A percentile compares a stretch with the other conserved stretches of the same genome.
These are phyloP conservation scores for Byssothecium circinans DNA, from an alignment of 2,329 filamentous ascomycete genomes.

Conservation along the genomic window DNA sequence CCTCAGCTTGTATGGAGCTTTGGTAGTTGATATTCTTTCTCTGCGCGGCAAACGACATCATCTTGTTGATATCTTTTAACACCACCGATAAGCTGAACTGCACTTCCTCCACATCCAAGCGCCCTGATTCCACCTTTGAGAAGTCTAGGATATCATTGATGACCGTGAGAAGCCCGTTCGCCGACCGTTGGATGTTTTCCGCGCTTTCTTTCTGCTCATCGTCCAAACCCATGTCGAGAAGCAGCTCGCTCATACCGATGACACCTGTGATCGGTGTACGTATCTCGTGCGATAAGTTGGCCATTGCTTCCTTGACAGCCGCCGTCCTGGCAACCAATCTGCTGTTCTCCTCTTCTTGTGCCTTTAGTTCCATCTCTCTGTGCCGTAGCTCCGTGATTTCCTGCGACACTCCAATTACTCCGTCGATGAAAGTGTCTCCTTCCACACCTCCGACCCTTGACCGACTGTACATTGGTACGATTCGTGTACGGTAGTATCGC, in stretches of 20 bases:
- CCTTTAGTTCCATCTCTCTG: conserved; percentile 63
- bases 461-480: conserved; percentile 66
- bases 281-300: conserved; percentile 82
- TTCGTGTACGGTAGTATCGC: conserved; percentile 71
- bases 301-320: conserved; percentile 79
- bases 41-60: conserved; percentile 83
- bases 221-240: conserved; percentile 68
- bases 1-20: conserved; percentile 63
- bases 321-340: conserved; percentile 73
- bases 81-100: conserved; percentile 75
- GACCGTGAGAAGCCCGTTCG: conserved; percentile 78
- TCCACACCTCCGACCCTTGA: conserved; percentile 56
- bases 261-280: conserved; percentile 78
- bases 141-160: conserved; percentile 93
- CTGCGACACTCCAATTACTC: conserved; percentile 77
- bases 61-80: conserved; percentile 78
- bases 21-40: conserved; percentile 76
- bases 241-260: conserved; percentile 76
- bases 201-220: conserved; percentile 74
- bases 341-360: conserved; percentile 69
- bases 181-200: conserved; percentile 77
- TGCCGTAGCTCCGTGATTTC: conserved; percentile 74
- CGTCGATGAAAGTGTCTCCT: conserved; percentile 61
- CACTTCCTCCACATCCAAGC: conserved; percentile 76
- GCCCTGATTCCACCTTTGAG: conserved; percentile 79